Evolutionary conservation across 2,329 filamentous ascomycete genomes (phyloP).

Genomic region (Pestalotiopsis fici): DNA sequence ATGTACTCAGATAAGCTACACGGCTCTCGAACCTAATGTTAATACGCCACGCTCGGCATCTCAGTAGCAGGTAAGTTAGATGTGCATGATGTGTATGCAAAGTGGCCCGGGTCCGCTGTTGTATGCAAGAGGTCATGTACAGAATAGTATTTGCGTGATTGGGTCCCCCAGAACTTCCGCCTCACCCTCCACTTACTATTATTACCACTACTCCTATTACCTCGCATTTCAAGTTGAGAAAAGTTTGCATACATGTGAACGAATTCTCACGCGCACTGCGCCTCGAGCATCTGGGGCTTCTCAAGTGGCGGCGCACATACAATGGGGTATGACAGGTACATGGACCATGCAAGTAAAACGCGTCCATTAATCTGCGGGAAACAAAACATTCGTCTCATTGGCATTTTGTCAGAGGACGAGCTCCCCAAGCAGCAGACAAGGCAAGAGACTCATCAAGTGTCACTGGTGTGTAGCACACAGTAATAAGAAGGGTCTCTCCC

Average conservation of each 20-base stretch:
- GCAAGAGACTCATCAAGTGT: neutral
- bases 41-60: neutral
- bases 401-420: neutral
- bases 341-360: neutral
- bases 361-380: neutral
- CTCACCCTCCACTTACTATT: too few relatives aligned
- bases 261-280: too few relatives aligned
- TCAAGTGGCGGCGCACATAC: too few relatives aligned
- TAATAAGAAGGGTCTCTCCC: neutral
- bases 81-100: neutral
- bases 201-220: too few relatives aligned
- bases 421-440: neutral
- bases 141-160: too few relatives aligned
- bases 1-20: neutral
- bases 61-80: neutral
- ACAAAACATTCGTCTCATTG: neutral
- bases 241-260: too few relatives aligned
- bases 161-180: too few relatives aligned
- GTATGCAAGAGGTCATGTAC: neutral
- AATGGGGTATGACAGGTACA: neutral
- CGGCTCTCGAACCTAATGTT: neutral
- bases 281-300: too few relatives aligned
- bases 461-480: neutral
- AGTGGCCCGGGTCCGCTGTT: neutral
- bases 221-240: too few relatives aligned